Evolutionary conservation across 1,284 basidiomycete genomes (phyloP).

Genomic region (Calocybe gambosa): DNA sequence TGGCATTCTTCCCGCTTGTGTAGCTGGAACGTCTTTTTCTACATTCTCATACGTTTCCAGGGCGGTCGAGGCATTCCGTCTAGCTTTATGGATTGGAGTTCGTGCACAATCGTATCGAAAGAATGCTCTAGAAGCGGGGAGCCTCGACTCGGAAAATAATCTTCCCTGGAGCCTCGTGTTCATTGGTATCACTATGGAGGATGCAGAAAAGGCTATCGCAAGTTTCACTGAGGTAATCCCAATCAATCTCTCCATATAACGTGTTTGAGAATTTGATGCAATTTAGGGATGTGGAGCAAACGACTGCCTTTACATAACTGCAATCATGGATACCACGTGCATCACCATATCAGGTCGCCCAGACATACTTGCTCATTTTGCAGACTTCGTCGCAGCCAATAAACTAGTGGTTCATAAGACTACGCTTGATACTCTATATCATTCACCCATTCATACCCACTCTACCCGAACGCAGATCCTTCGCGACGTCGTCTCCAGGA

Average conservation of each 20-base stretch:
- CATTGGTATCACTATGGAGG: slow-evolving; percentile 32
- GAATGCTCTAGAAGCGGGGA: slow-evolving; percentile 18
- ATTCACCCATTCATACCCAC: slow-evolving; percentile 33
- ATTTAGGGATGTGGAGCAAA: slow-evolving; percentile 17
- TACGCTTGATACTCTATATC: slow-evolving; percentile 48
- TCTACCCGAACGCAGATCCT: slow-evolving; percentile 35
- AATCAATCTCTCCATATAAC: slow-evolving; percentile 7
- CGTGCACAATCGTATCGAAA: slow-evolving; percentile 40
- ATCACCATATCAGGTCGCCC: slow-evolving; percentile 57
- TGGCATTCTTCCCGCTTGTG: slow-evolving; percentile 52
- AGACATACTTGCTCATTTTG: slow-evolving; percentile 39
- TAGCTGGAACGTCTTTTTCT: slow-evolving; percentile 41
- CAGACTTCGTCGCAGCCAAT: slow-evolving; percentile 25
- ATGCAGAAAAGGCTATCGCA: slow-evolving; percentile 31
- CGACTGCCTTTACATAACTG: slow-evolving; percentile 42
- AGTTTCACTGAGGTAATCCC: slow-evolving; percentile 31
- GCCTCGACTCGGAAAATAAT: slow-evolving; percentile 20
- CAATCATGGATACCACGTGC: slow-evolving; percentile 39
- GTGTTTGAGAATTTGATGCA: slow-evolving; percentile 8
- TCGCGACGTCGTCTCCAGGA: slow-evolving; percentile 34
- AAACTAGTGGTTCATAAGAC: slow-evolving; percentile 33
- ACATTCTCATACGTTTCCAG: slow-evolving; percentile 37
- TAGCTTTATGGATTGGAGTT: slow-evolving; percentile 55
- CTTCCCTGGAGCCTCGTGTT: slow-evolving; percentile 51
- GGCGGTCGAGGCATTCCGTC: slow-evolving; percentile 44